A percentile compares a stretch with the other conserved stretches of the same genome.
Evolutionary conservation across 768 basidiomycete genomes (phyloP).

Genomic region (Tulasnella sp.): DNA sequence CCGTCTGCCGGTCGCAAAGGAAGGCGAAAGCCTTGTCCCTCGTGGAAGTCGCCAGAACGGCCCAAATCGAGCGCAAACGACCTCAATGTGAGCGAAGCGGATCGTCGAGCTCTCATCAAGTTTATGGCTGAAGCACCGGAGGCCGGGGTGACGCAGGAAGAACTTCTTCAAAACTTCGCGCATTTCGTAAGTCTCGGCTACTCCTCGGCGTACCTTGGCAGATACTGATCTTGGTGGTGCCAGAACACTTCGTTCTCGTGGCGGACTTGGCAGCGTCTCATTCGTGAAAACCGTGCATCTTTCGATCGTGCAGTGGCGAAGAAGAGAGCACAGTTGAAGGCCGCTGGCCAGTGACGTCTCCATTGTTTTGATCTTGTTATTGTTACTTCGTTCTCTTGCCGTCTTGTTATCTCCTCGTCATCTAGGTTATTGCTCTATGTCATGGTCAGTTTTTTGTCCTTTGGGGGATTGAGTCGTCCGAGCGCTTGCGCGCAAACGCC

Average conservation of each 20-base stretch:
- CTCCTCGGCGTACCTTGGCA: background rate
- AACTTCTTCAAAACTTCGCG: slow-evolving; percentile 9
- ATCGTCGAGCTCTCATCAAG: slow-evolving; percentile 1
- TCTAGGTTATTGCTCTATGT: background rate
- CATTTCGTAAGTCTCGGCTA: background rate
- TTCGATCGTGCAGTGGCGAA: slow-evolving; percentile 10
- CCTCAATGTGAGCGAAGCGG: slow-evolving; percentile 4
- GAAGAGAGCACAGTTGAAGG: background rate
- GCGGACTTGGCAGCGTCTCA: slow-evolving; percentile 10
- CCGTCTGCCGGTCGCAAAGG: background rate
- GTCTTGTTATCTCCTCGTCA: background rate
- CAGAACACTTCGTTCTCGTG: slow-evolving; percentile 5
- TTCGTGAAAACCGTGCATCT: slow-evolving; percentile 1
- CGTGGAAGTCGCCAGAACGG: slow-evolving; percentile 1
- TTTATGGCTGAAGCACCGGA: slow-evolving; percentile 15
- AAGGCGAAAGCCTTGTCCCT: background rate
- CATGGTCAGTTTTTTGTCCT: background rate
- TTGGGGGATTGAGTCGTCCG: no score
- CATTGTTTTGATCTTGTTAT: background rate
- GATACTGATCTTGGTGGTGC: background rate
- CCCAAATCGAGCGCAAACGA: background rate
- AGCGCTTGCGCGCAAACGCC: no score
- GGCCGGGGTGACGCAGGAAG: background rate
- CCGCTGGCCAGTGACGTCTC: background rate
- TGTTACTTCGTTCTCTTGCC: background rate